Base-by-base conservation (phyloP, 768 basidiomycete species). In the Amylocystis lapponica region DNA sequence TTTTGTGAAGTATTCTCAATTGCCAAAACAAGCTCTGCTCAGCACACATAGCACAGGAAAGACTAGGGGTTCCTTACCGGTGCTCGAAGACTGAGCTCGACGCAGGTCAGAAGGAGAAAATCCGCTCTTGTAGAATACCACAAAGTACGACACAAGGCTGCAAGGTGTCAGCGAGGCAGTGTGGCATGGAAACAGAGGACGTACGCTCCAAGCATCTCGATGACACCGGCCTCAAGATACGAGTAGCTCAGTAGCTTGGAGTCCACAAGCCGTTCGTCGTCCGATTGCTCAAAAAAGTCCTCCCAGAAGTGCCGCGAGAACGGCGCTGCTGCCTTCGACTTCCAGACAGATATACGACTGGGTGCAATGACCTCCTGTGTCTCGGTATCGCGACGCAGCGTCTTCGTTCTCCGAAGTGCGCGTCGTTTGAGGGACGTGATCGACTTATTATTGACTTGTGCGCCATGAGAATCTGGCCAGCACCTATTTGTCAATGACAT, bases 151-250 rank as follows among this genome's bases (percentile, higher is more conserved):
- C 11, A 78, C 61, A n/a, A 83, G 53, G 8, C 79, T 83, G 45
- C 12, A 34, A 29, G n/a, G 10, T 19, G 37, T n/a, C 17, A 33
- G n/a, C 16, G 14, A 36, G 32, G 19, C n/a, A n/a, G n/a, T 12
- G 30, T 36, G 26, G n/a, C 11, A 14, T 5, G 26, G 14, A 17
- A 56, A 16, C n/a, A n/a, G n/a, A n/a, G n/a, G n/a, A 63, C 78
- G 58, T 54, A 80, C 79, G 69, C 67, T 43, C 66, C 78, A 26
- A 79, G 30, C 45, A 67, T 71, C 58, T 83, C 79, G 34, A 84
- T 78, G 14, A 81, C 41, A 4, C 82, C 81, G 22, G 77, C 76
- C 51, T 84, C 81, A 27, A 84, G 51, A 53, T 84, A 83, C 6
- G 81, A 67, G 54, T 84, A 84, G 54, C 79, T 81, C 14, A 84